These are phyloP conservation scores for Plasmodium knowlesi DNA, from an alignment of 169 alveolate genomes.

Conservation along the genomic window DNA sequence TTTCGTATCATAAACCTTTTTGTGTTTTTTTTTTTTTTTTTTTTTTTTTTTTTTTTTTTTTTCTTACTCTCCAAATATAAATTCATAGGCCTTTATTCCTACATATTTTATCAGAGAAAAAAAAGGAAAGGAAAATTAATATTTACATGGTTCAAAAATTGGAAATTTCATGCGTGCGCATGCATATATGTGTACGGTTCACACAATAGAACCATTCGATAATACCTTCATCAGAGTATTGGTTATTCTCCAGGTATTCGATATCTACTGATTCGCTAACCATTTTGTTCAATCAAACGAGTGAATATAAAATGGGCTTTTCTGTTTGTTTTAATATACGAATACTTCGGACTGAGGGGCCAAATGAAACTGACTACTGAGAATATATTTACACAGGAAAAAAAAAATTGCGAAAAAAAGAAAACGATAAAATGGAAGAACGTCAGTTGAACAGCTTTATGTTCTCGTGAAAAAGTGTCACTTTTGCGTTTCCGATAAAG, in stretches of 20 bases:
- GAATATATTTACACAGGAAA: not conserved
- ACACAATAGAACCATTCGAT: not conserved
- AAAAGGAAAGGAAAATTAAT: not conserved
- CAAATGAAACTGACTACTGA: not conserved
- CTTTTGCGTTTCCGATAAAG: not conserved
- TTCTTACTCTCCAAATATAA: conserved; percentile 56
- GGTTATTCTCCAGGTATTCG: conserved; percentile 25
- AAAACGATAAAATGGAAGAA: not conserved
- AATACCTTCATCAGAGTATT: conserved; percentile 47
- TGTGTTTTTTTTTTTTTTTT: not conserved
- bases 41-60: not conserved
- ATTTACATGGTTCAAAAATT: not conserved
- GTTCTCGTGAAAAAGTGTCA: not conserved
- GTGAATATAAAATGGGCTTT: not conserved
- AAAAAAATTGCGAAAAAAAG: not conserved
- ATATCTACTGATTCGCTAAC: conserved; percentile 5
- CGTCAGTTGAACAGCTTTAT: not conserved
- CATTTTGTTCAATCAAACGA: not conserved
- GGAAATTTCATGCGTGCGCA: not conserved
- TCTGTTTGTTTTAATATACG: not conserved
- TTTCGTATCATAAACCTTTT: not conserved
- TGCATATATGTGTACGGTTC: not conserved
- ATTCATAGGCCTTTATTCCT: conserved; percentile 48
- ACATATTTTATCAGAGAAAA: not conserved
- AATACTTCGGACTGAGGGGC: not conserved